Base-by-base conservation (phyloP, 352 stramenopile species). In the Aphanomyces invadans region DNA sequence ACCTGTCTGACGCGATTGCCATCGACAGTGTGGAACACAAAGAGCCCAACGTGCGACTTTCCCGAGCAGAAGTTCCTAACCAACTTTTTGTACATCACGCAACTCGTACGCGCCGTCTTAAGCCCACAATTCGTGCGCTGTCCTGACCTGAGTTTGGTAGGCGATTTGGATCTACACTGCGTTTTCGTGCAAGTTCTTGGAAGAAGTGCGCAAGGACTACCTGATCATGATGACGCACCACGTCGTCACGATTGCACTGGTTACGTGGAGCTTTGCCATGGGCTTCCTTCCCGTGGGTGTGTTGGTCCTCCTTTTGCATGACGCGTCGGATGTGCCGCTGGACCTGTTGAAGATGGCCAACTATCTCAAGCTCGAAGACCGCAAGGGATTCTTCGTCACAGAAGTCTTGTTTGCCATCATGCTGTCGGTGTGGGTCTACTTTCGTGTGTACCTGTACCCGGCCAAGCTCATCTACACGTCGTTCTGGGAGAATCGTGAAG, bases 201-300 rank as follows among this genome's bases (percentile, higher is more conserved):
- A 95, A 69, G 85, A 92, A 68, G 86, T 91, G 53, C 83, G 84
- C 54, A 93, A 93, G 73, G 87, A 95, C 61, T 93, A 94, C 73
- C 69, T 93, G 49, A 85, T 93, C 26, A 95, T 95, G 86, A 95
- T 95, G 86, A 85, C 85, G 2, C 86, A 95, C 73, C 86, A 95
- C 69, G 78, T 92, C 29, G 81, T 94, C 39, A 95, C 87, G 2
- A 92, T 95, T 52, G 79, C 83, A 32, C 76, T 95, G 23, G 81
- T 95, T 29, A 89, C 79, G 23, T 92, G 83, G 82, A 92, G 81
- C 46, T 93, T 90, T 71, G 74, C 75, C 1, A 71, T 92, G 31
- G 82, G 86, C n/a, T 94, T 88, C 61, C 67, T 92, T 21, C 82
- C 83, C 11, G 81, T 95, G 1, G 87, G 87, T 42, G 80, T 95